Base-by-base conservation (phyloP, 352 stramenopile species). In the Pythium grandisporangium region DNA sequence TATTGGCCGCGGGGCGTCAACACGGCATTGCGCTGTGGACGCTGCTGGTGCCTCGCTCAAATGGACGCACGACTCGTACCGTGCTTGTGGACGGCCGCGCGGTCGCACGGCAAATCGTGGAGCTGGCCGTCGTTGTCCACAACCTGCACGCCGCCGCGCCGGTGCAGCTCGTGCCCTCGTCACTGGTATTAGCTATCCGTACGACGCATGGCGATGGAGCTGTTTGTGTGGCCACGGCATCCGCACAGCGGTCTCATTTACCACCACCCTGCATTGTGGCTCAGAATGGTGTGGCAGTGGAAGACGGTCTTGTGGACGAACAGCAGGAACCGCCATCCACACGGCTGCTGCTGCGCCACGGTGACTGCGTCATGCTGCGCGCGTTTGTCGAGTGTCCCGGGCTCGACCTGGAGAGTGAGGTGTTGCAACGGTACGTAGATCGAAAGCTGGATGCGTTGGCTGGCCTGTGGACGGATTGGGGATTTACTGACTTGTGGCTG, bases 61-160 rank as follows among this genome's bases (percentile, higher is more conserved):
- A 82, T 24, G 69, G 69, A 14, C 66, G 56, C 24, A 82, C 69
- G 14, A 82, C 66, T 22, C 58, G 69, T 4, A 72, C 69, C 0
- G 66, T 82, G 21, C 37, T 82, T 17, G 39, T 72, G 17, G 55
- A 62, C 12, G 58, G 66, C 38, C 61, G 62, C 29, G 58, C 64
- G 7, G 55, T 60, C 0, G 66, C 75, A 16, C 71, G 66, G 48
- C 69, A 82, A 45, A 61, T 82, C 33, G 64, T 79, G 17, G 61
- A 79, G 47, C 53, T 82, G 14, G 66, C 67, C 41, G 29, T 82
- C n/a, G 51, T 79, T 14, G 48, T 79, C 34, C 69, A 82, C 47
- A 82, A 75, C 39, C 40, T 68, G 37, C 53, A 55, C 13, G 13
- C 46, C 2, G 33, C 27, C 7, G 12, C 30, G 11, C 27, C 41